phyloP scores from a whole-genome alignment of 202 grass and related monocot genomes.

The Saccharum hybrid region DNA sequence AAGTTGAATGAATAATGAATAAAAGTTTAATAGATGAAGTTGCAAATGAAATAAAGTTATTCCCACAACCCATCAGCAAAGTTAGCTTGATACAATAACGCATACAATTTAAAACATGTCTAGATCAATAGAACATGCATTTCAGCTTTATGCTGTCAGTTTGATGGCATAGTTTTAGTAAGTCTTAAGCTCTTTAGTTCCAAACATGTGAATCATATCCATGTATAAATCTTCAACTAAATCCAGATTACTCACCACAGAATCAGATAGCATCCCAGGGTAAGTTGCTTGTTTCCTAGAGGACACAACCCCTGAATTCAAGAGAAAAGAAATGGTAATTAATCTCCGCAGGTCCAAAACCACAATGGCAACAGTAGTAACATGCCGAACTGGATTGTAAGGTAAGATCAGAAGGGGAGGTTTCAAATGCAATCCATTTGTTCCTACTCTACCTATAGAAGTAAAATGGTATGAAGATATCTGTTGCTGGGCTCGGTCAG shows the following conservation, averaged over 20 bases:
- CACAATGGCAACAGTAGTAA: conserved; percentile 25
- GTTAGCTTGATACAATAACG: conserved; percentile 4
- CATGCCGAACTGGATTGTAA: not conserved
- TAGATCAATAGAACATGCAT: conserved; percentile 14
- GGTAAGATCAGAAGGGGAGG: not conserved
- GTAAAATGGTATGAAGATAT: conserved; percentile 31
- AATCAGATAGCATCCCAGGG: conserved; percentile 46
- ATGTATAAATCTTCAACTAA: conserved; percentile 37
- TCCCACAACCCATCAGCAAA: conserved; percentile 17
- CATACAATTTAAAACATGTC: conserved; percentile 33
- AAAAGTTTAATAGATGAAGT: conserved; percentile 26
- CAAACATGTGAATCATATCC: conserved; percentile 12
- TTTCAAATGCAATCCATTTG: conserved; percentile 7
- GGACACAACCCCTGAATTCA: conserved; percentile 42
- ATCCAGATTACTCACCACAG: conserved; percentile 48
- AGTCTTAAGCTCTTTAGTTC: not conserved
- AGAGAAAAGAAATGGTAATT: conserved; percentile 38
- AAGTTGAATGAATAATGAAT: conserved; percentile 30
- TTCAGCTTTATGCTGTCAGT: conserved; percentile 18
- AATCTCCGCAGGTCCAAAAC: not conserved
- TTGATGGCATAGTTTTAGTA: conserved; percentile 26
- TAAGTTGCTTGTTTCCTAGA: conserved; percentile 50
- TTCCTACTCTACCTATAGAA: conserved; percentile 19
- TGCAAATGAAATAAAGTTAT: conserved; percentile 28
- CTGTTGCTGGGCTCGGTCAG: not conserved